These are phyloP conservation scores for Globisporangium nagaii DNA, from an alignment of 352 stramenopile species.

Conservation along the genomic window DNA sequence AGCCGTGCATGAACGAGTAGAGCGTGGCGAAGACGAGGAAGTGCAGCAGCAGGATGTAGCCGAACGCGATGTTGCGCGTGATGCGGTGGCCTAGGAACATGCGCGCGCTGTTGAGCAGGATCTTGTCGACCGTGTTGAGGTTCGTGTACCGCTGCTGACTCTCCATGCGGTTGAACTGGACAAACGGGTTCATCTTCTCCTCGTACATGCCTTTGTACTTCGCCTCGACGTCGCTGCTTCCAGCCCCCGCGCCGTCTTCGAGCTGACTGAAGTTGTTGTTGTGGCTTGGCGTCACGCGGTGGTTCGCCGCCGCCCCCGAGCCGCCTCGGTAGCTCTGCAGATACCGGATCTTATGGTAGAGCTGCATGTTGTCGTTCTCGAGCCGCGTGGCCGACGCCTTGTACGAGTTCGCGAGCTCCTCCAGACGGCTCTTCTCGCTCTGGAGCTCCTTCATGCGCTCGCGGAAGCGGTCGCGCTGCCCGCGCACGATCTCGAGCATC, in stretches of 20 bases:
- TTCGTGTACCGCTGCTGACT: conserved; percentile 86
- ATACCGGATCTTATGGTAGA: conserved; percentile 90
- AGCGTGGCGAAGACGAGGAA: conserved; percentile 82
- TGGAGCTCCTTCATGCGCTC: conserved; percentile 82
- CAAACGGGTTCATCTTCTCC: conserved; percentile 89
- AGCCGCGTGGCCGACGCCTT: conserved; percentile 65
- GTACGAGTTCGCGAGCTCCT: conserved; percentile 59
- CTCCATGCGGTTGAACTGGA: conserved; percentile 90
- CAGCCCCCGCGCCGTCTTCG: conserved; percentile 29
- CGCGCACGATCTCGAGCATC: conserved; percentile 81
- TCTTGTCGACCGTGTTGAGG: conserved; percentile 88
- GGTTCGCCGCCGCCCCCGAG: not conserved
- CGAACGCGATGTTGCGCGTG: conserved; percentile 77
- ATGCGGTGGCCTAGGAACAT: conserved; percentile 80
- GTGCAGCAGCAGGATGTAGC: conserved; percentile 83
- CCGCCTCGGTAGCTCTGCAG: conserved; percentile 68
- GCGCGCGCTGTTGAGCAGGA: conserved; percentile 82
- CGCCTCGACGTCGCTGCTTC: conserved; percentile 52
- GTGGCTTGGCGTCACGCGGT: conserved; percentile 12
- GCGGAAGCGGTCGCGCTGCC: conserved; percentile 75
- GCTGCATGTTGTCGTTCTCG: conserved; percentile 87
- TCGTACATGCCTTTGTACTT: conserved; percentile 89
- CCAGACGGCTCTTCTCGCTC: conserved; percentile 58
- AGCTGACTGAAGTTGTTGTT: conserved; percentile 13
- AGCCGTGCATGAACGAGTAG: conserved; percentile 86